Evolutionary conservation across 2,329 filamentous ascomycete genomes (phyloP), one percentile per base, ranked within the genome.

Genomic region (Tolypocladium ovalisporum): DNA sequence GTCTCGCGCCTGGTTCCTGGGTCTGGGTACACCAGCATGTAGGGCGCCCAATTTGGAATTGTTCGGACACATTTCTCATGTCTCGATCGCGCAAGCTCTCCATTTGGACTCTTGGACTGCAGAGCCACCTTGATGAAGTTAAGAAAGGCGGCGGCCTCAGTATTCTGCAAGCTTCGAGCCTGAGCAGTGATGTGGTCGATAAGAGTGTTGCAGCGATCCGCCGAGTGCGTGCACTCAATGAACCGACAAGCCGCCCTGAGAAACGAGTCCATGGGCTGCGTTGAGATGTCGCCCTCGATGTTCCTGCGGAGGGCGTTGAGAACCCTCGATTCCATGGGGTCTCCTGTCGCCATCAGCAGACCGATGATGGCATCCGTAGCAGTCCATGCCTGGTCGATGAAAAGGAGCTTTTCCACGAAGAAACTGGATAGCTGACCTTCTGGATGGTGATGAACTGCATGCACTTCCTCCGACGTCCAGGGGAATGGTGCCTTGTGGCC

Each of bases 381-480:
- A 1, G 66, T 61, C 0, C 71, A 68, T 56, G 83, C 84, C 64
- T 86, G 81, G 60, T 86, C 79, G 54, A 87, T 76, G 24, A 75
- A 74, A 34, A 91, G 75, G 32, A 91, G 75, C 66, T 87, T 89
- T 65, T 85, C 83, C 29, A 87, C 67, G 55, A 88, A 83, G n/a
- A 84, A 72, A 60, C 80, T 83, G 24, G 62, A 57, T 2, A 62
- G 54, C 3, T 65, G 64, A 1, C 61, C 58, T 39, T 68, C 68
- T 63, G 61, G 67, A 39, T 77, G 72, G 39, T 68, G 68, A 57
- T 76, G 71, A 2, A 85, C 61, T 2, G 78, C 62, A 34, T 75
- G 69, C 15, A 78, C 70, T 64, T 85, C 82, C 0, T 65, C 60
- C 0, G 66, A 63, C 3, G 76, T 78, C 66, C 81, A 77, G 1